Conservation (phyloP, 441 rosid genomes). For the Cnidoscolus chayamansa region DNA sequence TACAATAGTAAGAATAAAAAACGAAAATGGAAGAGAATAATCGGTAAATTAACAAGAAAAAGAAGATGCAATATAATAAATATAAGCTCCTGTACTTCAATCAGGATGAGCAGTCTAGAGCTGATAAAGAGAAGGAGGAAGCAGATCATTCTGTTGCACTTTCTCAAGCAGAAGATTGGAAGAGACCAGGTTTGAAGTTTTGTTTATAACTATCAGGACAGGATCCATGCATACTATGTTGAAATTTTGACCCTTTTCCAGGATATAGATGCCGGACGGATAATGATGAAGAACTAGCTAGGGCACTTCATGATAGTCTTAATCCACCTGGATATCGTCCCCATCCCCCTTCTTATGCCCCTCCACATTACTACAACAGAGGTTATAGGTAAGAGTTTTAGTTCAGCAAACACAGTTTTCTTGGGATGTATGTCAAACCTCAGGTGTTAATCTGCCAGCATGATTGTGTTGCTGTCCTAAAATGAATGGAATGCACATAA, state of each 20-base stretch:
- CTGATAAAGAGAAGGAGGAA: slow-evolving; percentile 64
- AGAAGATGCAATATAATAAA: not conserved
- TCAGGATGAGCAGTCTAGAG: slow-evolving; percentile 62
- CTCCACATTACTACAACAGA: slow-evolving; percentile 33
- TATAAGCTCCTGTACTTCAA: slow-evolving; percentile 1
- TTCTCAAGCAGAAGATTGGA: slow-evolving; percentile 53
- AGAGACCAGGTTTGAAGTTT: slow-evolving; percentile 48
- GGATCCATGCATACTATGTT: too few species aligned
- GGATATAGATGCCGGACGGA: slow-evolving; percentile 52
- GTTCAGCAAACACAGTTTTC: not conserved
- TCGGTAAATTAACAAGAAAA: too few species aligned
- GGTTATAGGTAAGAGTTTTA: slow-evolving; percentile 42
- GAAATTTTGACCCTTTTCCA: slow-evolving; percentile 18
- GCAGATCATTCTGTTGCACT: slow-evolving; percentile 63
- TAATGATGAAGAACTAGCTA: slow-evolving; percentile 44
- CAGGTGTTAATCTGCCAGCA: not conserved
- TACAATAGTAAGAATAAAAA: not conserved
- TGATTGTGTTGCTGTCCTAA: not conserved
- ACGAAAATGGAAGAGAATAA: too few species aligned
- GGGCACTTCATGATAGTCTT: slow-evolving; percentile 40
- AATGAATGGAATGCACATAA: too few species aligned
- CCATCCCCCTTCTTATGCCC: slow-evolving; percentile 37
- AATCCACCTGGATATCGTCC: slow-evolving; percentile 55
- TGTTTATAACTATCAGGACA: not conserved
- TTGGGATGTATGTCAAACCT: not conserved